These are phyloP conservation scores for Flaveria linearis DNA, from an alignment of 129 eudicot genomes.

Conservation along the genomic window DNA sequence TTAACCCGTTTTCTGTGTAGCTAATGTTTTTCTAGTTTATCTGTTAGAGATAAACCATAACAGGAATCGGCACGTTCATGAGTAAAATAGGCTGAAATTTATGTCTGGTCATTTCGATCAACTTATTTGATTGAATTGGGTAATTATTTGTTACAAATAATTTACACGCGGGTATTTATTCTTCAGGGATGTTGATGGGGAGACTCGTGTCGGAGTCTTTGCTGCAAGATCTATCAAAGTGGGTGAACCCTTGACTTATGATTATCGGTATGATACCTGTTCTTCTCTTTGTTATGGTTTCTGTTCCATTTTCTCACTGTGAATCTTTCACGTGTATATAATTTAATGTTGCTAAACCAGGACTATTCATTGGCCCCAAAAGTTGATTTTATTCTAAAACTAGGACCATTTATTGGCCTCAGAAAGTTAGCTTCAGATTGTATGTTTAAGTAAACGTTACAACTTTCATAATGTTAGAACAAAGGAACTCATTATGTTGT, in stretches of 20 bases:
- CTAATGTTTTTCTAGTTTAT: neutral
- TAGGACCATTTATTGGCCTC: neutral
- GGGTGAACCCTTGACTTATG: conserved; percentile 89
- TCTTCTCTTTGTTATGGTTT: neutral
- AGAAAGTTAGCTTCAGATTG: neutral
- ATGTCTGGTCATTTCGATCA: neutral
- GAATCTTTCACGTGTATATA: neutral
- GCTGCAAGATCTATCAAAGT: conserved; percentile 69
- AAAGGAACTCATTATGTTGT: neutral
- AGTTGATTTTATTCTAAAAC: neutral
- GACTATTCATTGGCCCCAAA: neutral
- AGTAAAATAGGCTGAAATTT: neutral
- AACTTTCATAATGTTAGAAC: neutral
- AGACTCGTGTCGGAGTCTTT: conserved; percentile 89
- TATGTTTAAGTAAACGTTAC: neutral
- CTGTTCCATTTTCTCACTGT: neutral
- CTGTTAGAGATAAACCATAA: neutral
- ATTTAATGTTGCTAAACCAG: neutral
- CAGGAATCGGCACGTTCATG: neutral
- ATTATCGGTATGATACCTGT: conserved; percentile 59
- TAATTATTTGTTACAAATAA: neutral
- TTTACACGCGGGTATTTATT: neutral
- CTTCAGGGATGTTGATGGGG: conserved; percentile 86
- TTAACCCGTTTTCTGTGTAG: neutral
- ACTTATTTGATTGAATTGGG: neutral